These are phyloP conservation scores for Stentor roeselii DNA, from an alignment of 73 alveolate species.

Conservation along the genomic window DNA sequence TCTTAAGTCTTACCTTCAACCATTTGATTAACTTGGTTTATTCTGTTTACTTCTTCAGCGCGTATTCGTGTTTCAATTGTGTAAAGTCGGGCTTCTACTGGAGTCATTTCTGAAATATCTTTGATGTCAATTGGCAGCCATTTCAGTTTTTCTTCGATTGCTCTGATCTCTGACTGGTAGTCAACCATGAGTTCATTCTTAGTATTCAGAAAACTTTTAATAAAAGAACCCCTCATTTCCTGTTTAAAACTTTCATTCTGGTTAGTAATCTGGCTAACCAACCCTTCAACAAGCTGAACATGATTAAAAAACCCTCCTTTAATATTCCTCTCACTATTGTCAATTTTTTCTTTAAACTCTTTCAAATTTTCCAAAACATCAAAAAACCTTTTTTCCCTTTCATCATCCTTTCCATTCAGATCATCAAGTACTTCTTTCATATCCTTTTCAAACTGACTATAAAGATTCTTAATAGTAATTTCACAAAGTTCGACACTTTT, in stretches of 20 bases:
- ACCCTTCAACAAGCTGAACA: not conserved
- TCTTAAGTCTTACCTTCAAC: not conserved
- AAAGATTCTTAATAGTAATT: too few species aligned
- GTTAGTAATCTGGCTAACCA: not conserved
- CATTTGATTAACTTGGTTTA: not conserved
- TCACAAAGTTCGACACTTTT: too few species aligned
- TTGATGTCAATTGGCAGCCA: conserved; percentile 2
- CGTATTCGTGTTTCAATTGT: conserved; percentile 1
- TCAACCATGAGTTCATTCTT: not conserved
- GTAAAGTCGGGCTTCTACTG: conserved; percentile 14
- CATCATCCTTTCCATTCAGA: not conserved
- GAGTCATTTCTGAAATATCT: not conserved
- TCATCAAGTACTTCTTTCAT: not conserved
- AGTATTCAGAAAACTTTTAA: not conserved
- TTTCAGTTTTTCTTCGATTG: not conserved
- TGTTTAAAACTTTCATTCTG: not conserved
- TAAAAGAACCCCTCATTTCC: not conserved
- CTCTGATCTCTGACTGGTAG: not conserved
- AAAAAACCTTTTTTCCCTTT: not conserved
- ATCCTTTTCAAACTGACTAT: not conserved
- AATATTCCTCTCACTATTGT: too few species aligned
- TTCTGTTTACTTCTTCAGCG: not conserved
- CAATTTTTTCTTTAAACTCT: not conserved
- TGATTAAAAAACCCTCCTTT: not conserved
- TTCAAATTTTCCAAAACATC: not conserved